Evolutionary conservation across 2,329 filamentous ascomycete genomes (phyloP).

Genomic region (Lasiodiplodia theobromae): DNA sequence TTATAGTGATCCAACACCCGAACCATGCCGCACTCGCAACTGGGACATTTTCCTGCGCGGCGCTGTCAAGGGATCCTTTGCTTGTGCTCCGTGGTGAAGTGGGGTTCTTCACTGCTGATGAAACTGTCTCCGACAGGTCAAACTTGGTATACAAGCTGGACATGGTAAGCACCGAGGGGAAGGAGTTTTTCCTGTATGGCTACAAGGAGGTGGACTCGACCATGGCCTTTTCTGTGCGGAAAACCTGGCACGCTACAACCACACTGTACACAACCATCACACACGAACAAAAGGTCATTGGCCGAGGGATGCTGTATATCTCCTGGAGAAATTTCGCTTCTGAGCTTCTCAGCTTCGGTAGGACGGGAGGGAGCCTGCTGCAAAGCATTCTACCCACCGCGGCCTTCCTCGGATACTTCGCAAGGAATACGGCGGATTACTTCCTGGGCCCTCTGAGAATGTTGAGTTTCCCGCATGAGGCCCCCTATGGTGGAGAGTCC

Average conservation of each 20-base stretch:
- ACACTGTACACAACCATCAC: constrained; percentile 69
- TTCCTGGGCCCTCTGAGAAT: constrained; percentile 63
- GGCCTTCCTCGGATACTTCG: constrained; percentile 65
- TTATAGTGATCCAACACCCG: too few relatives aligned
- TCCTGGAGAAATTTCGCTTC: constrained; percentile 61
- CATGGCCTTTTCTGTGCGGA: constrained; percentile 60
- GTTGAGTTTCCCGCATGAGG: constrained; percentile 56
- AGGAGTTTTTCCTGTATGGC: constrained; percentile 65
- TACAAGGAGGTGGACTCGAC: constrained; percentile 69
- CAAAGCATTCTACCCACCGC: constrained; percentile 39
- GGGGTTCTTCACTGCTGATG: constrained; percentile 63
- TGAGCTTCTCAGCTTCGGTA: constrained; percentile 60
- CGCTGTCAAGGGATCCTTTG: constrained; percentile 55
- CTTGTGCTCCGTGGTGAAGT: constrained; percentile 65
- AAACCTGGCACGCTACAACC: constrained; percentile 68
- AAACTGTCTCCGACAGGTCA: constrained; percentile 63
- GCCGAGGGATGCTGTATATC: constrained; percentile 68
- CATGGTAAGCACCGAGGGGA: constrained; percentile 62
- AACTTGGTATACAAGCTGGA: constrained; percentile 69
- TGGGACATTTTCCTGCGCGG: constrained; percentile 64
- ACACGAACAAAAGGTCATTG: constrained; percentile 46
- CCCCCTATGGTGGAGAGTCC: constrained; percentile 37
- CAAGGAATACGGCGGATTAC: constrained; percentile 59
- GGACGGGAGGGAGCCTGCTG: constrained; percentile 46
- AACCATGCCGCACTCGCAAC: constrained; percentile 61